Evolutionary conservation across 768 basidiomycete genomes (phyloP).

Genomic region (Psilocybe cyanescens): DNA sequence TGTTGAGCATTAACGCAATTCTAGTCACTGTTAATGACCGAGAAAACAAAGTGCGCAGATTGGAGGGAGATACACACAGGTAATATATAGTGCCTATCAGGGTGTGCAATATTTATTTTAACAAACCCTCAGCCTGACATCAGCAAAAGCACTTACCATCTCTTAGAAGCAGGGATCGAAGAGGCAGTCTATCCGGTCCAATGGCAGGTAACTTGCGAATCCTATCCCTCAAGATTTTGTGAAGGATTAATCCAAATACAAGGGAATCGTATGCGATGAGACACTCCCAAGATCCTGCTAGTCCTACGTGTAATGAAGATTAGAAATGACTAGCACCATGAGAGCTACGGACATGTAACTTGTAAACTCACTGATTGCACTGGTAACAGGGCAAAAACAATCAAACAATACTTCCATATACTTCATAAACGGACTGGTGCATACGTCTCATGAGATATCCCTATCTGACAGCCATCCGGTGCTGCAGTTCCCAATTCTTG

Average conservation of each 20-base stretch:
- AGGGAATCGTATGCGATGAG: constrained; percentile 1
- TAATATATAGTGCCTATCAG: neutral
- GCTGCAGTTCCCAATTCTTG: neutral
- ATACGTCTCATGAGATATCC: neutral
- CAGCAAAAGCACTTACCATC: neutral
- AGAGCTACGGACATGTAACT: neutral
- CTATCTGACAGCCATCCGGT: neutral
- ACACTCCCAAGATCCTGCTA: constrained; percentile 3
- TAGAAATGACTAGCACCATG: neutral
- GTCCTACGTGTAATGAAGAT: neutral
- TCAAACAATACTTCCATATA: neutral
- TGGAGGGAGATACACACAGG: neutral
- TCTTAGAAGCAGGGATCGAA: neutral
- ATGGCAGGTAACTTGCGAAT: neutral
- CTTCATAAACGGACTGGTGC: neutral
- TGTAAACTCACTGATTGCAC: neutral
- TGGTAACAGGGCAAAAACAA: neutral
- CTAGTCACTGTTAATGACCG: neutral
- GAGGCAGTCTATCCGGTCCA: neutral
- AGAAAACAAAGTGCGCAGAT: neutral
- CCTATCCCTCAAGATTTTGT: constrained; percentile 1
- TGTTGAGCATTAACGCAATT: neutral
- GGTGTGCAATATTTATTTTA: neutral
- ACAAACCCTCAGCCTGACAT: neutral
- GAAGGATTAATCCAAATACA: neutral